Conservation (phyloP, 306 rosid genomes). For the Calophaca sinica region DNA sequence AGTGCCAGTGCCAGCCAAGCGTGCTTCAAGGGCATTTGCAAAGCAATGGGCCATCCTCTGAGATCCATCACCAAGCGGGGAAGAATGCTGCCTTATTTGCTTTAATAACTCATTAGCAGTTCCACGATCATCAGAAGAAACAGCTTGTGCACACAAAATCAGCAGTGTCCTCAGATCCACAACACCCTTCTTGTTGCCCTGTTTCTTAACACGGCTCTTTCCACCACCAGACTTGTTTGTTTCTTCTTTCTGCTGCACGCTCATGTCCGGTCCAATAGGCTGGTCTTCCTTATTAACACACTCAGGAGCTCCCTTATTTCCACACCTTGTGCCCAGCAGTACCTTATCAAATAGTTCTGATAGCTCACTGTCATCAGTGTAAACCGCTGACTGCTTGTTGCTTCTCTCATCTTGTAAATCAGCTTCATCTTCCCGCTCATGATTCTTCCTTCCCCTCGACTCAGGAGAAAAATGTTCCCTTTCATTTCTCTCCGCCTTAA, state of each 20-base stretch:
- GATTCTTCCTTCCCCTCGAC: slow-evolving; percentile 55
- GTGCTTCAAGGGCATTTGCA: slow-evolving; percentile 72
- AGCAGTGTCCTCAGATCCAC: slow-evolving; percentile 71
- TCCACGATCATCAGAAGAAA: slow-evolving; percentile 60
- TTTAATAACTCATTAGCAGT: slow-evolving; percentile 64
- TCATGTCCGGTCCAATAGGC: slow-evolving; percentile 20
- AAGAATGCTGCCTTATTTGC: slow-evolving; percentile 74
- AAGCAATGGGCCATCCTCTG: slow-evolving; percentile 79
- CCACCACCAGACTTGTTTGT: slow-evolving; percentile 48
- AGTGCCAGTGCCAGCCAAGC: slow-evolving; percentile 68
- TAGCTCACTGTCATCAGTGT: slow-evolving; percentile 53
- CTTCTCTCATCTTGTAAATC: slow-evolving; percentile 56
- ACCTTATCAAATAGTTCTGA: slow-evolving; percentile 60
- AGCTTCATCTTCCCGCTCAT: slow-evolving; percentile 43
- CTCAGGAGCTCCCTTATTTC: slow-evolving; percentile 16
- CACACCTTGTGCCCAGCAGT: slow-evolving; percentile 45
- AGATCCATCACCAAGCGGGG: slow-evolving; percentile 67
- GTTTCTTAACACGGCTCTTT: slow-evolving; percentile 49
- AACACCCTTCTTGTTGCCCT: slow-evolving; percentile 48
- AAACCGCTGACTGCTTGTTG: slow-evolving; percentile 58
- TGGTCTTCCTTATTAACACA: slow-evolving; percentile 25
- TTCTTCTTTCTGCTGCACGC: slow-evolving; percentile 51
- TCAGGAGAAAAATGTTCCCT: slow-evolving; percentile 49
- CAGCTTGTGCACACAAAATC: slow-evolving; percentile 69
- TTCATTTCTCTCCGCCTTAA: slow-evolving; percentile 48